A percentile compares a stretch with the other conserved stretches of the same genome.
Conservation (phyloP, 306 rosid species). For the Vigna unguiculata region DNA sequence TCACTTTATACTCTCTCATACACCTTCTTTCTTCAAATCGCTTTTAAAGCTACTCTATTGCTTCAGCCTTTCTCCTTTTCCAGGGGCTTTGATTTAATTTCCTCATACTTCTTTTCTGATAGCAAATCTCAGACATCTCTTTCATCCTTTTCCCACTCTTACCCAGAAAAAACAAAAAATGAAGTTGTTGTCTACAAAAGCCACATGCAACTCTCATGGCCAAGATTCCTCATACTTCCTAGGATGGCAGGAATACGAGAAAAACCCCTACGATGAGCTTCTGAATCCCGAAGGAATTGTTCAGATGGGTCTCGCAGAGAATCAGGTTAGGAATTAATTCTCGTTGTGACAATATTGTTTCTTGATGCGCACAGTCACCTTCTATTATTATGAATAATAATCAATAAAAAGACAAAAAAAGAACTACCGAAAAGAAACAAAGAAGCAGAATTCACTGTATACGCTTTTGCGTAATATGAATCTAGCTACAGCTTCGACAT, state of each 20-base stretch:
- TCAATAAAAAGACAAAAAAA: conserved; percentile 7
- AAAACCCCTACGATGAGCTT: conserved; percentile 70
- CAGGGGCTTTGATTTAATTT: background rate
- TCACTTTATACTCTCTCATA: conserved; percentile 17
- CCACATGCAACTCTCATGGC: conserved; percentile 88
- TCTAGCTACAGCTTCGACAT: conserved; percentile 28
- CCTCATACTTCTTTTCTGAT: background rate
- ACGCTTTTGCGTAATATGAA: conserved; percentile 18
- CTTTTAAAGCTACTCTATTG: background rate
- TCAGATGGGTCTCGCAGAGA: conserved; percentile 99
- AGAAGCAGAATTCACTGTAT: conserved; percentile 27
- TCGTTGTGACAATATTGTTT: conserved; percentile 17
- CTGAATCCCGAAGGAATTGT: conserved; percentile 86
- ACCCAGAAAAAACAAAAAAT: conserved; percentile 43
- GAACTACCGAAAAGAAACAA: background rate
- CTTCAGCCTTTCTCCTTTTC: background rate
- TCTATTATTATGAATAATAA: background rate
- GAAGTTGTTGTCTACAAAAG: conserved; percentile 75
- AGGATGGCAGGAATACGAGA: conserved; percentile 95
- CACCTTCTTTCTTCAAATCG: conserved; percentile 4
- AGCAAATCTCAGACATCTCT: background rate
- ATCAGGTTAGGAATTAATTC: conserved; percentile 60
- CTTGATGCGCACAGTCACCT: background rate
- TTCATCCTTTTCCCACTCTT: background rate
- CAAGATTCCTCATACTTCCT: conserved; percentile 97